A percentile compares a stretch with the other conserved stretches of the same genome.
Conservation (phyloP, 2,329 filamentous ascomycete genomes). For the Stagonosporopsis chrysanthemi region DNA sequence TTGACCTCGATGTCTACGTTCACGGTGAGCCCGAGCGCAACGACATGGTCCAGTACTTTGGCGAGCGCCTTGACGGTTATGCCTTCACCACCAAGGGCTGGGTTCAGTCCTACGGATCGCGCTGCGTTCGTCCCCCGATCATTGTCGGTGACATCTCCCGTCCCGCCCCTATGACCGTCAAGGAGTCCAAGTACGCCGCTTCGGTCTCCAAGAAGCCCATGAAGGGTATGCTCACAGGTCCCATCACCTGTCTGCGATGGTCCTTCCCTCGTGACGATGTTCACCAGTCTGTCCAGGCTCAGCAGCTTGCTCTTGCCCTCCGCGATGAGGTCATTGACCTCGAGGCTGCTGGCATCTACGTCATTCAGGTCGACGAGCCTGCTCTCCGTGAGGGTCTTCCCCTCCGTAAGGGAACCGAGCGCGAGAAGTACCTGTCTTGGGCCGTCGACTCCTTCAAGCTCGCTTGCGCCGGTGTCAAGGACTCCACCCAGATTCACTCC, state of each 20-base stretch:
- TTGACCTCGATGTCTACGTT: constrained; percentile 94
- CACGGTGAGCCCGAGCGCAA: constrained; percentile 99
- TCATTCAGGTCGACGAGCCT: constrained; percentile 99
- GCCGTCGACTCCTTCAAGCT: constrained; percentile 98
- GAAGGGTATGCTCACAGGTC: constrained; percentile 99
- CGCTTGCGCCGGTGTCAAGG: constrained; percentile 88
- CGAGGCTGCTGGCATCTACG: constrained; percentile 92
- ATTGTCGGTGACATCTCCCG: constrained; percentile 98
- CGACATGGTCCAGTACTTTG: constrained; percentile 99
- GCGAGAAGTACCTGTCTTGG: constrained; percentile 96
- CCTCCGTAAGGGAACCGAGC: constrained; percentile 91
- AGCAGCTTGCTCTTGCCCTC: constrained; percentile 97
- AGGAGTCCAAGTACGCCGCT: constrained; percentile 99
- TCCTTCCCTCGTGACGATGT: constrained; percentile 99
- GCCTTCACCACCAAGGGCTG: constrained; percentile 99
- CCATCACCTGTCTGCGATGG: constrained; percentile 98
- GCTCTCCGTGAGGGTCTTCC: constrained; percentile 99
- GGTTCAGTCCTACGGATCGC: constrained; percentile 98
- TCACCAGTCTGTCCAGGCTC: constrained; percentile 97
- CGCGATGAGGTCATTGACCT: constrained; percentile 98
- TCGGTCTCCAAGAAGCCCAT: constrained; percentile 98
- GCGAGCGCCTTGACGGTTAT: constrained; percentile 95
- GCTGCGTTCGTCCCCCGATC: constrained; percentile 97
- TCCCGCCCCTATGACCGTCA: constrained; percentile 97
- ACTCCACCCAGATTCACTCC: constrained; percentile 98